These are phyloP conservation scores for Auricularia sp. DNA, from an alignment of 768 basidiomycete species.

Conservation along the genomic window DNA sequence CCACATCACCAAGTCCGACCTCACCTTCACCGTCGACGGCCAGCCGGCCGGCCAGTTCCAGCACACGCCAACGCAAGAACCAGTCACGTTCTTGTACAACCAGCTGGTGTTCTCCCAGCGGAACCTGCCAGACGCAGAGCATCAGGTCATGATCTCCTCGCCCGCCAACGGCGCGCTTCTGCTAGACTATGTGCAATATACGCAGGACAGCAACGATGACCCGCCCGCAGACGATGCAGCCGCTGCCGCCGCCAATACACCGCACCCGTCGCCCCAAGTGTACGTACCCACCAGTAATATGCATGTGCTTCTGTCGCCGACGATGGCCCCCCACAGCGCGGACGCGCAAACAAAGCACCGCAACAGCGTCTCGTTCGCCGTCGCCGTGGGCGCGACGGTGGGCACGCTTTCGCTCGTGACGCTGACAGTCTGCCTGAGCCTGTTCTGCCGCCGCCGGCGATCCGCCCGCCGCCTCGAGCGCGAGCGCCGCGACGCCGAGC, in stretches of 20 bases:
- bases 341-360: constrained; percentile 10
- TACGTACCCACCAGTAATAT: constrained; percentile 19
- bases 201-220: constrained; percentile 11
- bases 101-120: constrained; percentile 28
- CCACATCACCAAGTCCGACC: constrained; percentile 20
- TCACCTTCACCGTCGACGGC: constrained; percentile 35
- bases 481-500: constrained; percentile 18
- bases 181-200: constrained; percentile 40
- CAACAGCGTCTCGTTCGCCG: constrained; percentile 38
- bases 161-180: constrained; percentile 36
- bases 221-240: constrained; percentile 4
- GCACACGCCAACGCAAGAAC: constrained; percentile 14
- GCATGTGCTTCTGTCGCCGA: background rate
- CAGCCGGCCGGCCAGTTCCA: constrained; percentile 19
- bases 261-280: constrained; percentile 11
- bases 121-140: constrained; percentile 28
- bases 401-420: constrained; percentile 40
- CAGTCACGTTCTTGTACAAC: constrained; percentile 22
- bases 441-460: constrained; percentile 35
- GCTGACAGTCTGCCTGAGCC: constrained; percentile 39
- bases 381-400: constrained; percentile 41
- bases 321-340: background rate
- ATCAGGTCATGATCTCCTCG: constrained; percentile 34
- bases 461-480: constrained; percentile 31
- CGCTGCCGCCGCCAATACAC: constrained; percentile 6